Conservation (phyloP, 2,329 filamentous ascomycete species). For the Aspergillus proliferans region DNA sequence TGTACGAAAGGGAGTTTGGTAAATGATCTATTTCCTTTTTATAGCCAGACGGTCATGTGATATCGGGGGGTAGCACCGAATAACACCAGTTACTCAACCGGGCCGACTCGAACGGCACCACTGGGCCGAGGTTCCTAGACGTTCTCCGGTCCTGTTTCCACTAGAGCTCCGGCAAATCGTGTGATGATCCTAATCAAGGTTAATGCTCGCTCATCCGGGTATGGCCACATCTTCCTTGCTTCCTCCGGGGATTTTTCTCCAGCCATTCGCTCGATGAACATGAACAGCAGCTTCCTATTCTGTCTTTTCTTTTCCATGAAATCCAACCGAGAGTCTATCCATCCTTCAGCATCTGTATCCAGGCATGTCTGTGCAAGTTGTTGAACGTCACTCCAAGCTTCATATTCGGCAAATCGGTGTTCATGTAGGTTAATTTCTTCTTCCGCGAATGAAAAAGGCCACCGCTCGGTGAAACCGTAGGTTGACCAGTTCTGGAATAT, state of each 20-base stretch:
- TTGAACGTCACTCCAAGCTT: slow-evolving; percentile 20
- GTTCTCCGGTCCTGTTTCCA: too few relatives aligned
- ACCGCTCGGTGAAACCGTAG: slow-evolving; percentile 18
- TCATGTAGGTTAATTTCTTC: slow-evolving; percentile 23
- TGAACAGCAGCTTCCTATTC: slow-evolving; percentile 20
- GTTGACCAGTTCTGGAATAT: slow-evolving; percentile 22
- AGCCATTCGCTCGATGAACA: slow-evolving; percentile 14
- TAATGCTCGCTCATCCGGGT: not conserved
- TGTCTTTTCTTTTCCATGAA: slow-evolving; percentile 15
- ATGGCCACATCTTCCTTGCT: slow-evolving; percentile 5
- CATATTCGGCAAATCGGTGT: slow-evolving; percentile 26
- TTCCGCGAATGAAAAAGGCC: slow-evolving; percentile 22
- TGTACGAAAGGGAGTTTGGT: too few relatives aligned
- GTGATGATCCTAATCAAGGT: not conserved
- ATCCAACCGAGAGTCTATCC: slow-evolving; percentile 24
- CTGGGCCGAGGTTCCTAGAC: too few relatives aligned
- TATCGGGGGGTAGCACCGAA: too few relatives aligned
- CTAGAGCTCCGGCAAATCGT: too few relatives aligned
- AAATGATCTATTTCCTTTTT: too few relatives aligned
- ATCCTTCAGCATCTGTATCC: slow-evolving; percentile 30
- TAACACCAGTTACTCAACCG: too few relatives aligned
- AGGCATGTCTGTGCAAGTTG: slow-evolving; percentile 23
- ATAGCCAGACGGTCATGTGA: too few relatives aligned
- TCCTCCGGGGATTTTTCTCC: slow-evolving; percentile 13
- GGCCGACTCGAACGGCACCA: not conserved